Evolutionary conservation across 2,329 filamentous ascomycete genomes (phyloP), one percentile per base, ranked within the genome.

Genomic region (Fusarium ramigenum): DNA sequence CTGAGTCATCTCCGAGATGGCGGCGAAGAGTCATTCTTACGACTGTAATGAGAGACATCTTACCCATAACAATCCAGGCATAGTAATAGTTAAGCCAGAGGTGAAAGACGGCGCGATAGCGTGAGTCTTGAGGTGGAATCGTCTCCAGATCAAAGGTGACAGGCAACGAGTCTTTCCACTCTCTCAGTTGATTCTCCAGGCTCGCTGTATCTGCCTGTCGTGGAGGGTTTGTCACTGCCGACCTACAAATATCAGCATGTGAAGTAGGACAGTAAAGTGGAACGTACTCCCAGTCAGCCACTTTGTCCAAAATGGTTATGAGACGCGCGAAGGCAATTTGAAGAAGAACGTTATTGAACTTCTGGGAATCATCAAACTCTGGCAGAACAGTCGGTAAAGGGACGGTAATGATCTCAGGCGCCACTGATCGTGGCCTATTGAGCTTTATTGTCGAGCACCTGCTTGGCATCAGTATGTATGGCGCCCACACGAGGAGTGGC

Each of bases 371-470:
- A 7, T 62, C 52, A 1, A 62, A 36, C 3, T 39, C 60, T 11
- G 34, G 25, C 11, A 59, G 5, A 2, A 23, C 1, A 14, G 21
- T 30, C 18, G 59, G 59, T 7, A 62, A 46, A 0, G 60, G 18
- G 4, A 14, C n/a, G 3, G n/a, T 58, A 16, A 62, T 32, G 4
- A 44, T 46, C 5, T 16, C 34, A 4, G 40, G n/a, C 3, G 25
- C 10, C 1, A 59, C 40, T 0, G 60, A 62, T 9, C 52, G 52
- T 28, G 60, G 60, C 4, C 52, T 43, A 2, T 46, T 62, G 2
- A 62, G 34, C 34, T 59, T 62, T 5, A 59, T 62, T 8, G 52
- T 32, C 7, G 52, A 59, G n/a, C 60, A 59, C 6, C 60, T 59
- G 9, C 10, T 37, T 21, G 23, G 2, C 4, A 43, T 25, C 9